These are phyloP conservation scores for Marasmius sp. DNA, from an alignment of 1,284 basidiomycete genomes.

Conservation along the genomic window DNA sequence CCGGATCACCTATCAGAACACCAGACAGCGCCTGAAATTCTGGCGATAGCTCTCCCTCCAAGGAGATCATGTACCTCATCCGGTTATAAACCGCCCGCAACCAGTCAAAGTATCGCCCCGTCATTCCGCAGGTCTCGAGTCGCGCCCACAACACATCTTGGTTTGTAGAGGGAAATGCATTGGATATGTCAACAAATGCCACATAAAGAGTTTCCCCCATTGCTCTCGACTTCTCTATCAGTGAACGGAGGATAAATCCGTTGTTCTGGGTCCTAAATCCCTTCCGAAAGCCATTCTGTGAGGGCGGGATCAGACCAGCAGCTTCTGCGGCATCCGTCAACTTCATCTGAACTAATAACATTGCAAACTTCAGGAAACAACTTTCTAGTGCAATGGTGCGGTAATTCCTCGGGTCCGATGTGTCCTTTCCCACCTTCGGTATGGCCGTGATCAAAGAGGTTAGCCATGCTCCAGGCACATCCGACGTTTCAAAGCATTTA, in stretches of 20 bases:
- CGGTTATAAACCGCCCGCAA: not conserved
- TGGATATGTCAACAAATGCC: conserved; percentile 28
- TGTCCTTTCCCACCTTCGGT: not conserved
- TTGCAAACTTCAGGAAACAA: conserved; percentile 5
- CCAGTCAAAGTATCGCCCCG: conserved; percentile 4
- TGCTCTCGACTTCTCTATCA: conserved; percentile 23
- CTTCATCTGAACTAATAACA: not conserved
- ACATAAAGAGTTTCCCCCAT: conserved; percentile 21
- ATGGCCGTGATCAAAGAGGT: not conserved
- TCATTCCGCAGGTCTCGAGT: not conserved
- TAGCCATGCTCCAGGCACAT: not conserved
- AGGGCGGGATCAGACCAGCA: conserved; percentile 6
- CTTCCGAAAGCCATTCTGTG: conserved; percentile 26
- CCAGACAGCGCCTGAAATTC: conserved; percentile 24
- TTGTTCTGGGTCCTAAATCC: conserved; percentile 22
- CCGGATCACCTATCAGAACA: conserved; percentile 29
- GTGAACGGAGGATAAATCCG: conserved; percentile 21
- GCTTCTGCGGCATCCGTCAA: not conserved
- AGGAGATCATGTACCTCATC: conserved; percentile 26
- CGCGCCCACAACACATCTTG: not conserved
- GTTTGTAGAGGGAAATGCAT: conserved; percentile 21
- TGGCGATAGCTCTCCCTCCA: conserved; percentile 10
- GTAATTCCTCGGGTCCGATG: not conserved
- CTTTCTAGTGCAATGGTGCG: conserved; percentile 11
- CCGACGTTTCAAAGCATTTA: not conserved